Conservation (phyloP, 2,329 filamentous ascomycete species). For the Aureobasidium lini region DNA sequence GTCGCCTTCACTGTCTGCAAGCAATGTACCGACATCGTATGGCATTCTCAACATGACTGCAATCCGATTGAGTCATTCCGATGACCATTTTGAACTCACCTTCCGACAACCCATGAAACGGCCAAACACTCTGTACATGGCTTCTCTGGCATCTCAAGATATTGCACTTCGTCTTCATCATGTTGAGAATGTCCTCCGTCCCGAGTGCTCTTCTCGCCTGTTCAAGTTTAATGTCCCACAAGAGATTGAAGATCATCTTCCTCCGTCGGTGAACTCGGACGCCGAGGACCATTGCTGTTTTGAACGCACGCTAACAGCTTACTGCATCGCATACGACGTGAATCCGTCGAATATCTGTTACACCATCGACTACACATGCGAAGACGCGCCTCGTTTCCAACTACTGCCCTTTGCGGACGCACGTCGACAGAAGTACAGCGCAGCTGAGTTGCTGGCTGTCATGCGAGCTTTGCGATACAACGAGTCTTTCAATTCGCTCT, state of each 20-base stretch:
- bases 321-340: constrained; percentile 61
- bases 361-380: constrained; percentile 51
- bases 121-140: constrained; percentile 51
- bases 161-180: constrained; percentile 56
- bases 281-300: constrained; percentile 55
- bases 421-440: constrained; percentile 47
- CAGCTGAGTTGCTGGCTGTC: constrained; percentile 60
- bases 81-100: constrained; percentile 60
- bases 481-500: constrained; percentile 60
- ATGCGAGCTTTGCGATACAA: constrained; percentile 64
- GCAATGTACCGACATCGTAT: constrained; percentile 36
- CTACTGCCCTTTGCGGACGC: constrained; percentile 50
- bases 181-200: constrained; percentile 56
- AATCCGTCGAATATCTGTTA: constrained; percentile 62
- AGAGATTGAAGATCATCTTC: constrained; percentile 44
- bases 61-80: constrained; percentile 51
- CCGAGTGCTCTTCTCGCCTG: constrained; percentile 57
- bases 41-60: constrained; percentile 57
- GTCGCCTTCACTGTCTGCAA: constrained; percentile 40
- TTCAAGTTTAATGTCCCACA: constrained; percentile 55
- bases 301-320: constrained; percentile 60
- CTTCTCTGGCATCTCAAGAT: constrained; percentile 56
- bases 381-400: constrained; percentile 61
- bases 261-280: constrained; percentile 41
- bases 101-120: constrained; percentile 52